A percentile compares a stretch with the other conserved stretches of the same genome.
Evolutionary conservation across 108 stramenopile genomes (phyloP).

Genomic region (Ochromonas danica): DNA sequence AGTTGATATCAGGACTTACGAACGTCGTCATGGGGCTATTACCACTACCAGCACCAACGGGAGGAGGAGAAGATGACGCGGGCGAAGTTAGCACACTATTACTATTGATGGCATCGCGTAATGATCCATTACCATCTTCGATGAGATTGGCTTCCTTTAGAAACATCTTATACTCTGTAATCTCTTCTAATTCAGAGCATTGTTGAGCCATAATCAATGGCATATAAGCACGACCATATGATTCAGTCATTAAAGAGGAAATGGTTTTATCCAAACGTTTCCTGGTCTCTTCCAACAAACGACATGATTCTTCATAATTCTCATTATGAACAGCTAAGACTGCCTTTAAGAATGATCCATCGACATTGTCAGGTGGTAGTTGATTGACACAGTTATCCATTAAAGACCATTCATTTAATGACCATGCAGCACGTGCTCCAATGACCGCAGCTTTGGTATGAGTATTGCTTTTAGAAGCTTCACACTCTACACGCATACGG

Average conservation of each 20-base stretch:
- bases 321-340: conserved; percentile 80
- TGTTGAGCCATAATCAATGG: conserved; percentile 88
- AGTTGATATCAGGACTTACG: too few relatives aligned
- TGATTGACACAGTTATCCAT: conserved; percentile 63
- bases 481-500: background rate
- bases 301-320: conserved; percentile 38
- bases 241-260: conserved; percentile 85
- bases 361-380: conserved; percentile 56
- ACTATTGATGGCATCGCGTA: too few relatives aligned
- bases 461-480: background rate
- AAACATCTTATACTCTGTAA: conserved; percentile 73
- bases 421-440: conserved; percentile 86
- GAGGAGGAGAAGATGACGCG: too few relatives aligned
- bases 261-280: conserved; percentile 60
- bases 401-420: conserved; percentile 82
- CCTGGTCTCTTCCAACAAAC: conserved; percentile 53
- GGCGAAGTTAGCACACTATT: too few relatives aligned
- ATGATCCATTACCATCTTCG: background rate
- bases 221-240: conserved; percentile 80
- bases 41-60: too few relatives aligned
- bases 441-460: conserved; percentile 67
- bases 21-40: too few relatives aligned
- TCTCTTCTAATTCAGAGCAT: conserved; percentile 80
- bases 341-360: conserved; percentile 86
- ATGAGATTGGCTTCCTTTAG: background rate